Evolutionary conservation across 2,329 filamentous ascomycete species (phyloP).

Genomic region (Diaporthe sp.): DNA sequence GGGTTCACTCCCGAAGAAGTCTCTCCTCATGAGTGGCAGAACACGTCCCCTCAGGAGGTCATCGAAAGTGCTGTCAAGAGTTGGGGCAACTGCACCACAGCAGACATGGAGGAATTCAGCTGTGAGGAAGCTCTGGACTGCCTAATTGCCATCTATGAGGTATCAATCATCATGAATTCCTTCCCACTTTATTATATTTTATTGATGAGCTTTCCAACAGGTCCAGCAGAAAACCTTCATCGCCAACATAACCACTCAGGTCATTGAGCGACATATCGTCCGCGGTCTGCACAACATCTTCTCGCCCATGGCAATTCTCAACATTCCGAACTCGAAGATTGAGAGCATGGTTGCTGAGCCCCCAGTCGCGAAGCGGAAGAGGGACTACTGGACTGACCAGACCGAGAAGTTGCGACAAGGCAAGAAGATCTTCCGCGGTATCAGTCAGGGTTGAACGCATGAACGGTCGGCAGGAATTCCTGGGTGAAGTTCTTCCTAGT

Average conservation of each 20-base stretch:
- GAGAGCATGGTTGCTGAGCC: not conserved
- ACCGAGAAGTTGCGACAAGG: slow-evolving; percentile 24
- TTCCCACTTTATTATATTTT: not conserved
- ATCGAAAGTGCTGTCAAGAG: not conserved
- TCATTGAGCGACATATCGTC: slow-evolving; percentile 23
- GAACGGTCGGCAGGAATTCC: not conserved
- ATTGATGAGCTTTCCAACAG: not conserved
- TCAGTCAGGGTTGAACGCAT: not conserved
- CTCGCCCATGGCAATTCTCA: slow-evolving; percentile 1
- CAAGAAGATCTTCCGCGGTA: slow-evolving; percentile 20
- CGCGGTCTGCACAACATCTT: slow-evolving; percentile 5
- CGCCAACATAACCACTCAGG: slow-evolving; percentile 18
- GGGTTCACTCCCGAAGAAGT: accelerated
- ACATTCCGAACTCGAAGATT: not conserved
- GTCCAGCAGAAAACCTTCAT: slow-evolving; percentile 18
- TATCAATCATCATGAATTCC: not conserved
- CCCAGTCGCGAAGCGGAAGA: not conserved
- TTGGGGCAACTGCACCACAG: not conserved
- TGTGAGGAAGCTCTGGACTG: slow-evolving; percentile 19
- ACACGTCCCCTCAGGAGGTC: not conserved
- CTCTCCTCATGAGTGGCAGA: not conserved
- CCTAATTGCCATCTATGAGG: slow-evolving; percentile 28
- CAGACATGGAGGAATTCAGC: slow-evolving; percentile 26
- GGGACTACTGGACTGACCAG: not conserved
- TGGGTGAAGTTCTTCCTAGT: too few species aligned